phyloP scores from a whole-genome alignment of 306 rosid genomes.

The Castanea crenata region DNA sequence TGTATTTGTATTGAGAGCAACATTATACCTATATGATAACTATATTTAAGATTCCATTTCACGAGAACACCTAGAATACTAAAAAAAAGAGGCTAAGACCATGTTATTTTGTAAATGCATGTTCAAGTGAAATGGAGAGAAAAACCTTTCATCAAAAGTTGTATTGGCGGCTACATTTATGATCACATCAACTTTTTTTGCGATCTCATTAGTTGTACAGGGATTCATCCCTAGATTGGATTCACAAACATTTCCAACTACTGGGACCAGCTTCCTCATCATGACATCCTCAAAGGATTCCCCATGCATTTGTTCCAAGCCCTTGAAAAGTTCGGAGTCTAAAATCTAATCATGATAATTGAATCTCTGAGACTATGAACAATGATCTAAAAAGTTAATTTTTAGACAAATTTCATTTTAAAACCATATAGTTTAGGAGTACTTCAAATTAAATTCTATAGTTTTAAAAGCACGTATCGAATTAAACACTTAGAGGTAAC shows the following conservation, averaged over 20 bases:
- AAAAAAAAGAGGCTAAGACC: background rate
- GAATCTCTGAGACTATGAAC: background rate
- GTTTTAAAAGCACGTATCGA: no score
- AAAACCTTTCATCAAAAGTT: constrained; percentile 50
- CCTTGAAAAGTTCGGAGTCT: constrained; percentile 43
- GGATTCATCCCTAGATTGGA: constrained; percentile 42
- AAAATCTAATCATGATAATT: constrained; percentile 28
- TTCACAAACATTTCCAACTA: constrained; percentile 48
- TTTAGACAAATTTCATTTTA: no score
- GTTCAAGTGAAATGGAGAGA: background rate
- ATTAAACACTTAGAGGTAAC: no score
- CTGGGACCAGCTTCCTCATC: constrained; percentile 47
- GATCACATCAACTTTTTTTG: constrained; percentile 44
- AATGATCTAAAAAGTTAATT: no score
- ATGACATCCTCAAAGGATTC: constrained; percentile 41
- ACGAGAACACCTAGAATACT: no score
- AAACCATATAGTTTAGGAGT: no score
- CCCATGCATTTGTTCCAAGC: constrained; percentile 37
- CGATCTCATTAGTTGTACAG: constrained; percentile 21
- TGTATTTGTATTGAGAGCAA: constrained; percentile 51
- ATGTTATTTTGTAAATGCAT: background rate
- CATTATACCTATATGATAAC: constrained; percentile 35
- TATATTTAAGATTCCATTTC: no score
- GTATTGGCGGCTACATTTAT: constrained; percentile 56
- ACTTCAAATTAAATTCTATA: no score